Conservation (phyloP, 1,139 yeast genomes). For the Zygoascus meyerae region DNA sequence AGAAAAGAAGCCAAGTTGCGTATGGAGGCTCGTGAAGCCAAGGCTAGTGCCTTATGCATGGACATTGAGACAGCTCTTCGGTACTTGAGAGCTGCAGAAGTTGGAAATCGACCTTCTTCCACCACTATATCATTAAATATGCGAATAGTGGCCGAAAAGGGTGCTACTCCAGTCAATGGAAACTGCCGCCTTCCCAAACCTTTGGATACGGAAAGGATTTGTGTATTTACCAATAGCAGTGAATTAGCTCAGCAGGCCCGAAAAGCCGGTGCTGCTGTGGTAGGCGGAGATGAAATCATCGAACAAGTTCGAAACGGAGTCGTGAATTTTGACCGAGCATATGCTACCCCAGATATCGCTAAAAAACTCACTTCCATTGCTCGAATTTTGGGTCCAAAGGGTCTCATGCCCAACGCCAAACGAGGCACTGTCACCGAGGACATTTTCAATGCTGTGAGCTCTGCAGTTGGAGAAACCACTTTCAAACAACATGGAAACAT, state of each 20-base stretch:
- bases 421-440: slow-evolving; percentile 83
- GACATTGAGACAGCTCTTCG: slow-evolving; percentile 67
- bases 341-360: slow-evolving; percentile 79
- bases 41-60: slow-evolving; percentile 54
- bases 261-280: slow-evolving; percentile 51
- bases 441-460: slow-evolving; percentile 46
- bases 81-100: slow-evolving; percentile 82
- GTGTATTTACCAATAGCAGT: slow-evolving; percentile 61
- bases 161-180: slow-evolving; percentile 71
- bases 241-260: slow-evolving; percentile 50
- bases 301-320: slow-evolving; percentile 56
- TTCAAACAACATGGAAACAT: slow-evolving; percentile 60
- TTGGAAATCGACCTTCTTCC: slow-evolving; percentile 66
- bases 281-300: slow-evolving; percentile 70
- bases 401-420: slow-evolving; percentile 82
- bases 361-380: slow-evolving; percentile 60
- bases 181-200: slow-evolving; percentile 74
- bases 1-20: slow-evolving; percentile 20
- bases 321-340: slow-evolving; percentile 66
- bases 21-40: slow-evolving; percentile 21
- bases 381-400: slow-evolving; percentile 77
- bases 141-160: slow-evolving; percentile 68
- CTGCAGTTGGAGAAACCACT: slow-evolving; percentile 59
- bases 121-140: slow-evolving; percentile 66
- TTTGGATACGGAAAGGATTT: slow-evolving; percentile 53